Base-by-base conservation (phyloP, 1,284 basidiomycete genomes). In the Moniliophthora roreri region DNA sequence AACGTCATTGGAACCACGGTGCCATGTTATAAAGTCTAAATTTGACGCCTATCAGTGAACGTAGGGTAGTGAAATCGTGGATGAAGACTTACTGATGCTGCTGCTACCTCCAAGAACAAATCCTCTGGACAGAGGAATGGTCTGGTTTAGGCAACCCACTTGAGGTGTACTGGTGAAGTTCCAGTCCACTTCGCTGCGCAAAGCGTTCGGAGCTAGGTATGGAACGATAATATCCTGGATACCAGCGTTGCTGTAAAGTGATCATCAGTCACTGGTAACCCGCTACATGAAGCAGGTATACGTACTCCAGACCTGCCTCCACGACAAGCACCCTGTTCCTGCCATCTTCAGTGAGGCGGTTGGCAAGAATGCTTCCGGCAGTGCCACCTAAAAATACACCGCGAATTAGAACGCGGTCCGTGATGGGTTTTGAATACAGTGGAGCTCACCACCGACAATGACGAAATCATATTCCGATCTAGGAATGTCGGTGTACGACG, bases 1-100 rank as follows among this genome's bases (percentile, higher is more conserved):
- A 32, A 67, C 61, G 34, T 68, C 63, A 11, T 57, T 52, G 4
- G 68, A 64, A 7, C 67, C 67, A 15, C 67, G 62, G 15, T 56
- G 64, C 48, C 62, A 69, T 37, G 59, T 52, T 55, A 65, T 51
- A 16, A 52, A 57, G 44, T 65, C 65, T 68, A 51, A 59, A 62
- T n/a, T 11, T 5, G n/a, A n/a, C n/a, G n/a, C n/a, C 11, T 16
- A 21, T 34, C 28, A 48, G 32, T 18, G 16, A 2, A 11, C 2
- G 35, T 11, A 34, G 15, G 28, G 37, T 48, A 36, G 8, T 11
- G 4, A 7, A 11, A 24, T 32, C 1, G 7, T 20, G 13, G n/a
- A 18, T 34, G 13, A 24, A 6, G n/a, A 26, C 49, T 13, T 20
- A 44, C 49, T 51, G 37, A 42, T 51, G 28, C 38, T 41, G 24